Evolutionary conservation across 164 flowering plant species (phyloP).

Genomic region (Nelumbo lutea): DNA sequence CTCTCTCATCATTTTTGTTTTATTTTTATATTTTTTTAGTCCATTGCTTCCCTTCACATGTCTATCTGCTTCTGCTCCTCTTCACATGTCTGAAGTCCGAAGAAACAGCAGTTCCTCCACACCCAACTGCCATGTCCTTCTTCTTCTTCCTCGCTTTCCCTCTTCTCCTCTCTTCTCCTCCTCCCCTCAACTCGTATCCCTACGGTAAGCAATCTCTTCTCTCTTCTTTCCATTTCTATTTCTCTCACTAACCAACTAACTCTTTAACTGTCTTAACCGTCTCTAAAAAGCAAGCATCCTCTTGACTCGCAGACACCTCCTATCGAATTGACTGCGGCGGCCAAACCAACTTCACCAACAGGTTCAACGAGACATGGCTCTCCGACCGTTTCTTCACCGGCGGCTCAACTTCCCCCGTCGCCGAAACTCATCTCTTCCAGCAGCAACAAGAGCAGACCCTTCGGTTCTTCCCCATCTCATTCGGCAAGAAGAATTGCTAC

Average conservation of each 20-base stretch:
- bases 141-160: constrained; percentile 20
- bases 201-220: constrained; percentile 16
- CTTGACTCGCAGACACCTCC: constrained; percentile 26
- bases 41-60: neutral
- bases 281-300: neutral
- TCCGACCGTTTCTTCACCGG: constrained; percentile 75
- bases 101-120: neutral
- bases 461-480: constrained; percentile 77
- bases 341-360: constrained; percentile 44
- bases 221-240: constrained; percentile 7
- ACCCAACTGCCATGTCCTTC: constrained; percentile 20
- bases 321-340: constrained; percentile 84
- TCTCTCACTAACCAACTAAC: constrained; percentile 8
- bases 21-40: neutral
- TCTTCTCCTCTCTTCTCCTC: constrained; percentile 17
- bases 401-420: constrained; percentile 58
- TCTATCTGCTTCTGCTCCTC: too few species aligned
- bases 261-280: constrained; percentile 11
- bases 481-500: constrained; percentile 96
- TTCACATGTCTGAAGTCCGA: constrained; percentile 8
- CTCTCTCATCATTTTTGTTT: neutral
- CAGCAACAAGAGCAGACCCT: constrained; percentile 65
- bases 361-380: constrained; percentile 63
- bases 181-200: constrained; percentile 8
- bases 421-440: constrained; percentile 70